Percentiles rank a stretch among this genome's conserved stretches.
Conservation (phyloP, 139 green algal species). For the Chlorella sp. region DNA sequence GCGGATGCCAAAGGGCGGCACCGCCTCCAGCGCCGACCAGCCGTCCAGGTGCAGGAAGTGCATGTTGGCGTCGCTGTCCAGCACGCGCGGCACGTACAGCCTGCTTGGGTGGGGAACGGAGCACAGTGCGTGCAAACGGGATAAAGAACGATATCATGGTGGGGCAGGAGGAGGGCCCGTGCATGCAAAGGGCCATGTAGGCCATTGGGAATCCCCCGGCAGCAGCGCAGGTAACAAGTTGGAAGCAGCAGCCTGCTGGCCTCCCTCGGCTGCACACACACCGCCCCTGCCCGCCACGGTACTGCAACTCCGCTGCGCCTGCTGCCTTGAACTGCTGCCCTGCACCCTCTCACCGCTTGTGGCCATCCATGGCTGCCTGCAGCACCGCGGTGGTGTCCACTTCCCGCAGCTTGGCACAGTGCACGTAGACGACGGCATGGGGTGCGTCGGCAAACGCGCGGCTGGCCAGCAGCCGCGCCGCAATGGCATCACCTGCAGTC, state of each 20-base stretch:
- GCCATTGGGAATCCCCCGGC: no score
- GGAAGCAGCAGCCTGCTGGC: no score
- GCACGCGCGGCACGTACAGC: slow-evolving; percentile 78
- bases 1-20: slow-evolving; percentile 82
- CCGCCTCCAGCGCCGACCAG: slow-evolving; percentile 23
- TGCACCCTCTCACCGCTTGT: neutral
- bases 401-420: slow-evolving; percentile 71
- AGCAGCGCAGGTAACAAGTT: no score
- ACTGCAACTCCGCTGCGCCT: no score
- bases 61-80: slow-evolving; percentile 84
- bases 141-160: no score
- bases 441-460: slow-evolving; percentile 40
- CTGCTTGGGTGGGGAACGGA: no score
- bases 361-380: slow-evolving; percentile 39
- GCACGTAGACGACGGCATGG: slow-evolving; percentile 72
- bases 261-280: no score
- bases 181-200: no score
- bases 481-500: slow-evolving; percentile 26
- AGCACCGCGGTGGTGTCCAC: slow-evolving; percentile 75
- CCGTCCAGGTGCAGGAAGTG: slow-evolving; percentile 74
- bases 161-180: no score
- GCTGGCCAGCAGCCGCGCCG: slow-evolving; percentile 44
- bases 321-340: neutral
- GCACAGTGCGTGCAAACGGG: no score
- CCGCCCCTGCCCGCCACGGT: no score